Base-by-base conservation (phyloP, 2,329 filamentous ascomycete genomes). In the Beauveria varroae region DNA sequence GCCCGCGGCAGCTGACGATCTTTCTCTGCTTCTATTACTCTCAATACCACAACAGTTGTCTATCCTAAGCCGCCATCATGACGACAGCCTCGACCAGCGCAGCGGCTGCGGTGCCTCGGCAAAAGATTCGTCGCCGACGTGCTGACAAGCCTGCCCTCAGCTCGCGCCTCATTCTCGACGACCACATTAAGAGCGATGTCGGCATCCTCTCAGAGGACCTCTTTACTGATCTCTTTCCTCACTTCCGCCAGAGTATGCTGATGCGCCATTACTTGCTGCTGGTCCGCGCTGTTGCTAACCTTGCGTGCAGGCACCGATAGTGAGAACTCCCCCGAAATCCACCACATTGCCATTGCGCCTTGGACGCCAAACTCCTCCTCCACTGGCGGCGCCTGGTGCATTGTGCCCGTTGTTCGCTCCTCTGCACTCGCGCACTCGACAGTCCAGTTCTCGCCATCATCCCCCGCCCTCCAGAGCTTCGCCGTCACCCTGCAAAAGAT, bases 121-220 rank as follows among this genome's bases (percentile, higher is more conserved):
- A 76, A 69, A 76, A 77, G 62, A 76, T 76, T 60, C 77, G 83
- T 62, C 78, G 84, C 65, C 79, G 84, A 56, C 78, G 83, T 60
- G 79, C 85, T 66, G 85, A 95, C 72, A 92, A 90, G 73, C 82
- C 89, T 8, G 83, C 93, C 49, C 81, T 96, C 62, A 83, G 90
- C 62, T 93, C 91, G 61, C 86, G 89, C 62, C 80, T 98, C 56
- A 83, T 96, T 43, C 84, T 97, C 61, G 92, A 96, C 74, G 89
- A 92, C 71, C 88, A 89, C 72, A 81, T 96, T 68, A 90, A 88
- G 75, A 91, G 90, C 58, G 91, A 96, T 71, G 82, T 93, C 64
- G 95, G 92, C 65, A 84, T 95, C 65, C 75, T 98, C 58, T 96
- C 93, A 14, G 88, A 91, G 68, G 91, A 96, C 73, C 81, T 99